phyloP scores from a whole-genome alignment of 208 protist genomes.

The Sergeia podlipaevii region DNA sequence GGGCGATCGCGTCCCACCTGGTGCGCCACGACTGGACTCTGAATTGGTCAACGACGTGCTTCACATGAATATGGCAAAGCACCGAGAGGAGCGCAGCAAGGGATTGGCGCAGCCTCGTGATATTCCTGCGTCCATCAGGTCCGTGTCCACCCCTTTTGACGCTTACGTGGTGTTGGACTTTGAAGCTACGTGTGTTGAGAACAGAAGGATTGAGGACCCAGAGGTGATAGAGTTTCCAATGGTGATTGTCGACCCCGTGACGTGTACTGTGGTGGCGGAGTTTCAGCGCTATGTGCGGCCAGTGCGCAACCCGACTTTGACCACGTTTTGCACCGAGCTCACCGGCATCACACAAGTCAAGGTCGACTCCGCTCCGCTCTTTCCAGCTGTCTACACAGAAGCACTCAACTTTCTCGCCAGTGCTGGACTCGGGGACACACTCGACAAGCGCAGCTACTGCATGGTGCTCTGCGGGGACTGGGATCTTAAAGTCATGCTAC shows the following conservation, averaged over 20 bases:
- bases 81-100: no score
- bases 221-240: constrained; percentile 91
- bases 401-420: constrained; percentile 50
- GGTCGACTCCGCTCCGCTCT: constrained; percentile 51
- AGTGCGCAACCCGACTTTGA: constrained; percentile 39
- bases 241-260: constrained; percentile 67
- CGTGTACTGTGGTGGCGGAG: constrained; percentile 36
- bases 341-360: constrained; percentile 80
- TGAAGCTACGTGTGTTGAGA: constrained; percentile 91
- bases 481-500: constrained; percentile 89
- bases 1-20: no score
- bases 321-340: constrained; percentile 82
- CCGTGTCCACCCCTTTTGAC: no score
- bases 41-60: no score
- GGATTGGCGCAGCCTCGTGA: no score
- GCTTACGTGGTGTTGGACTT: constrained; percentile 92
- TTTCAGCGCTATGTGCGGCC: constrained; percentile 91
- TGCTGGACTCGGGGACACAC: constrained; percentile 41
- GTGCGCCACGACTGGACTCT: no score
- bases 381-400: constrained; percentile 56
- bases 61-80: no score
- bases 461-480: constrained; percentile 94
- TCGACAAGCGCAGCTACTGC: constrained; percentile 56
- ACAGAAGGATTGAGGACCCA: constrained; percentile 22
- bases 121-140: no score